These are phyloP conservation scores for Pascua guehoae DNA, from an alignment of 1,284 basidiomycete species.

Conservation along the genomic window DNA sequence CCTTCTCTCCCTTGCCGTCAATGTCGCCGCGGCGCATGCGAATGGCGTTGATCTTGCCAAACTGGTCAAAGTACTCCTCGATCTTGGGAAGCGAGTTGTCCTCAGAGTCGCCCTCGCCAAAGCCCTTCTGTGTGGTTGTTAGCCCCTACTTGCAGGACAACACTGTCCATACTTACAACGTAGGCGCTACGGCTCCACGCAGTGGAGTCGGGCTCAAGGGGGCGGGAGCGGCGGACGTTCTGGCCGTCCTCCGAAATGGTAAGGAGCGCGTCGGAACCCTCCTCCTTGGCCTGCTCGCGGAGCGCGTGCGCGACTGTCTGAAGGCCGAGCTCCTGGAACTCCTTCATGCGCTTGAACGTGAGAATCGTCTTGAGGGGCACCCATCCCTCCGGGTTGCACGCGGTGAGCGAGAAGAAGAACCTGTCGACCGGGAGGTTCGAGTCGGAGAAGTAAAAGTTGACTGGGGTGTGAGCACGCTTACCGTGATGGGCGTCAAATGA, in stretches of 20 bases:
- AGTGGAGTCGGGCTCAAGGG: conserved; percentile 61
- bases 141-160: neutral
- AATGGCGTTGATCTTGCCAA: conserved; percentile 78
- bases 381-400: conserved; percentile 76
- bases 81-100: conserved; percentile 67
- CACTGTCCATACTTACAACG: conserved; percentile 59
- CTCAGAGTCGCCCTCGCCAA: conserved; percentile 61
- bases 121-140: conserved; percentile 70
- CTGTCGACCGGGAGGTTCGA: conserved; percentile 95
- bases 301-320: conserved; percentile 67
- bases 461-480: conserved; percentile 50
- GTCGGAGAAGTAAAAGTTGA: conserved; percentile 97
- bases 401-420: conserved; percentile 92
- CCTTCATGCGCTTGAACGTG: conserved; percentile 94
- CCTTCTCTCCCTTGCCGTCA: conserved; percentile 44
- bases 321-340: conserved; percentile 60
- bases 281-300: conserved; percentile 47
- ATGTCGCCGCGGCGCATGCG: conserved; percentile 69
- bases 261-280: conserved; percentile 59
- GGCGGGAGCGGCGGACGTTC: conserved; percentile 69
- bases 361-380: conserved; percentile 81
- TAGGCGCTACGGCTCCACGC: conserved; percentile 77
- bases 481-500: neutral
- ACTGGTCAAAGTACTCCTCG: conserved; percentile 77
- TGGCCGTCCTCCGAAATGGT: conserved; percentile 66